Evolutionary conservation across 2,329 filamentous ascomycete species (phyloP), one percentile per base, ranked within the genome.

Genomic region (Plectosphaerella cucumerina): DNA sequence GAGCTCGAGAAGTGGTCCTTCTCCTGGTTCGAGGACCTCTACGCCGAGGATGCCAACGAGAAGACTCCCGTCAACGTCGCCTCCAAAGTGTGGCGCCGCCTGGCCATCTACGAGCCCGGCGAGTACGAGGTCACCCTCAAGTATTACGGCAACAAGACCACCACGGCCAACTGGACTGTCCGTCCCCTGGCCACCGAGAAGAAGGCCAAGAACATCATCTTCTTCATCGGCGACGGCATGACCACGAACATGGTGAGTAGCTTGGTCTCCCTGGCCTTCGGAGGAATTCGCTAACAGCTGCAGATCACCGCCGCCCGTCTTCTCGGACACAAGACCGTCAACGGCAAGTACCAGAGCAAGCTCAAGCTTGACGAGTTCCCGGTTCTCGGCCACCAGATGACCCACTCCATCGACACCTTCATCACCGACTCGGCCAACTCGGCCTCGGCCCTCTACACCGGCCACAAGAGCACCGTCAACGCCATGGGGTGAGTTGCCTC

Each of bases 351-450:
- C 68, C 85, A 90, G 73, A 83, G 80, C 51, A 79, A 76, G 51
- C 80, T 95, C 78, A 78, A 83, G 62, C 76, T 95, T 74, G 90
- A 95, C 72, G 79, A 90, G 63, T 94, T 94, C 70, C 89, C 90
- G 3, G 81, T 92, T n/a, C 65, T 93, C 11, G 90, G 90, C 18
- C 90, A 95, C 67, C 89, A 93, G 70, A 93, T 94, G 85, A 92
- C 89, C 11, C 89, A 93, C 70, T 92, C 88, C 1, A 82, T 94
- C 63, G 89, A 93, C 71, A 84, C 77, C 47, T 93, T 89, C 76
- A 93, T 94, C 64, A 94, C 89, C 35, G 89, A 94, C 67, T 90
- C 86, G 54, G 90, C 90, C 69, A 94, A 94, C 71, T 90, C 86
- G 5, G 89, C 89, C 4, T 89, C 86, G 42, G 87, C 89, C 15